phyloP scores from a whole-genome alignment of 2,329 filamentous ascomycete species.

The Colletotrichum musae region DNA sequence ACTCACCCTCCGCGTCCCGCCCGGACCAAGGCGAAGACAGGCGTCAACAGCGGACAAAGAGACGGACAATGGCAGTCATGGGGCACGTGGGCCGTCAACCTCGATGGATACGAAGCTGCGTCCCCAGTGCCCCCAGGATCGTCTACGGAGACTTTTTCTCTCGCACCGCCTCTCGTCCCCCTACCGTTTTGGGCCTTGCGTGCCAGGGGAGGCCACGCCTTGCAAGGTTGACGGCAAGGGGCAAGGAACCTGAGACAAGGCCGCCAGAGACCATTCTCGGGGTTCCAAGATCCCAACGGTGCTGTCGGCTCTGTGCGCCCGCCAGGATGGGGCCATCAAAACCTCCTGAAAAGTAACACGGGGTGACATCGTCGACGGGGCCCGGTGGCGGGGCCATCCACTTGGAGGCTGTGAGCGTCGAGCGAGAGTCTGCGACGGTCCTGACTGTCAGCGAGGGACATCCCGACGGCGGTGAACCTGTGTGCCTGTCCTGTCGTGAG shows the following conservation, averaged over 20 bases:
- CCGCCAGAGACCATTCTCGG: conserved; percentile 22
- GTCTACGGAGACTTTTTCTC: conserved; percentile 38
- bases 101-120: conserved; percentile 30
- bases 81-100: conserved; percentile 5
- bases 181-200: conserved; percentile 30
- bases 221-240: conserved; percentile 39
- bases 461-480: neutral
- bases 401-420: neutral
- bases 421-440: conserved; percentile 4
- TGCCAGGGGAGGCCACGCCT: conserved; percentile 37
- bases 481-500: conserved; percentile 3
- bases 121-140: conserved; percentile 25
- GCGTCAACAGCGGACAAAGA: conserved; percentile 9
- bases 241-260: conserved; percentile 39
- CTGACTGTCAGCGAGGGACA: conserved; percentile 21
- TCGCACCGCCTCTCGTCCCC: conserved; percentile 29
- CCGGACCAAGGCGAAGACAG: conserved; percentile 24
- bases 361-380: conserved; percentile 31
- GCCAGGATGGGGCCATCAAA: conserved; percentile 35
- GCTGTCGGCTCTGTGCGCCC: conserved; percentile 35
- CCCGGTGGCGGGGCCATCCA: neutral
- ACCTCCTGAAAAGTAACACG: conserved; percentile 38
- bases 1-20: conserved; percentile 15
- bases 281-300: conserved; percentile 30
- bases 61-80: conserved; percentile 17